These are phyloP conservation scores for Stevia rebaudiana DNA, from an alignment of 140 eudicot species.

Conservation along the genomic window DNA sequence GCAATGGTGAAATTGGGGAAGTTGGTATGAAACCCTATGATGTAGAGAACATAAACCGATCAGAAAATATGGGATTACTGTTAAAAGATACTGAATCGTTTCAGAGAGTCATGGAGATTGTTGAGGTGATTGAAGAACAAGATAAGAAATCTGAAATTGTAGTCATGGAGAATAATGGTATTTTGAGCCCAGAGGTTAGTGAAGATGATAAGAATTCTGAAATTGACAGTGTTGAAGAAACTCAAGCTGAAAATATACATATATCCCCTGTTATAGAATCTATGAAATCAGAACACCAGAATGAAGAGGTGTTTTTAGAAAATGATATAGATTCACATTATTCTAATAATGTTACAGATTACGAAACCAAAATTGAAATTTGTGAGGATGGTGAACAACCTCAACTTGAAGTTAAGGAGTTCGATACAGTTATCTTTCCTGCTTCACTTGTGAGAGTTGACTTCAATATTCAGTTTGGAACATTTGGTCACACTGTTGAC, in stretches of 20 bases:
- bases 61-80: not conserved
- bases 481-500: conserved; percentile 2
- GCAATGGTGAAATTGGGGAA: not conserved
- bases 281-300: not conserved
- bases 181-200: not conserved
- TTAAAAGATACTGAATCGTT: not conserved
- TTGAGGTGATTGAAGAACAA: not conserved
- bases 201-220: not conserved
- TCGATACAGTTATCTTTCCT: not conserved
- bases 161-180: not conserved
- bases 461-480: conserved; percentile 7
- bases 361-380: not conserved
- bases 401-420: not conserved
- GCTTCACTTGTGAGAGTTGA: not conserved
- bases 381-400: not conserved
- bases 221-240: not conserved
- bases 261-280: not conserved
- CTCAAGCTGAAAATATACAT: no score
- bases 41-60: not conserved
- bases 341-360: no score
- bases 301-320: not conserved
- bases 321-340: no score
- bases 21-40: not conserved
- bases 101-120: not conserved
- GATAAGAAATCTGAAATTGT: not conserved